Evolutionary conservation across 192 early-diverging fungal species (phyloP), one percentile per base, ranked within the genome.

Genomic region (Coemansia nantahalensis): DNA sequence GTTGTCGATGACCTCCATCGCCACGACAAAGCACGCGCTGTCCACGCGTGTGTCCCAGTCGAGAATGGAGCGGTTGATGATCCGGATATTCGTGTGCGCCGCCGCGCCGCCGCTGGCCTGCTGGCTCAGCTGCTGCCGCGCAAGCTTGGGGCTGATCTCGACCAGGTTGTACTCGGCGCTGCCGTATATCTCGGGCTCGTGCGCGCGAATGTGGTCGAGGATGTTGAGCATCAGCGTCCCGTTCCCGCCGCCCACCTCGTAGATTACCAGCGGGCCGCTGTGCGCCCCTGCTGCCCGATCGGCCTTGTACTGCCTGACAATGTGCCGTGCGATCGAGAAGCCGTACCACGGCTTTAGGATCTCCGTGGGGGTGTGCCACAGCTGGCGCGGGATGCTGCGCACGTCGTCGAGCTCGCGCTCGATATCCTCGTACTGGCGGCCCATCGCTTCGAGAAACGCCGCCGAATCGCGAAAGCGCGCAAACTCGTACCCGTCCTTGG

Each of bases 301-400:
- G 7, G 79, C 62, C 52, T 84, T 86, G 76, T 89, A 86, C 67
- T 91, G 83, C 28, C 80, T 77, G 15, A 92, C 79, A 21, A 97
- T 86, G 52, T 95, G 90, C 54, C 85, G 87, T 14, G 94, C 95
- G 42, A 98, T 67, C 14, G 95, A 86, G 56, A 88, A 86, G 1
- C 93, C 95, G 62, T 95, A 98, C 84, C 87, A 94, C 14, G 73
- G 73, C 54, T 91, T 91, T 58, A 98, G 94, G 19, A 98, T 66
- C 62, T 98, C 96, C 0, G 93, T 92, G 15, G 96, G 92, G 13
- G 96, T 99, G 72, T 99, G 96, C 96, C 96, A 99, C 21, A 99
- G 82, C 71, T 98, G 94, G 48, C 87, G 74, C 6, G 91, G 81
- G 22, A 86, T 78, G 50, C 81, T 82, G 51, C 92, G 84, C 10